Evolutionary conservation across 306 rosid genomes (phyloP).

Genomic region (Quercus mongolica): DNA sequence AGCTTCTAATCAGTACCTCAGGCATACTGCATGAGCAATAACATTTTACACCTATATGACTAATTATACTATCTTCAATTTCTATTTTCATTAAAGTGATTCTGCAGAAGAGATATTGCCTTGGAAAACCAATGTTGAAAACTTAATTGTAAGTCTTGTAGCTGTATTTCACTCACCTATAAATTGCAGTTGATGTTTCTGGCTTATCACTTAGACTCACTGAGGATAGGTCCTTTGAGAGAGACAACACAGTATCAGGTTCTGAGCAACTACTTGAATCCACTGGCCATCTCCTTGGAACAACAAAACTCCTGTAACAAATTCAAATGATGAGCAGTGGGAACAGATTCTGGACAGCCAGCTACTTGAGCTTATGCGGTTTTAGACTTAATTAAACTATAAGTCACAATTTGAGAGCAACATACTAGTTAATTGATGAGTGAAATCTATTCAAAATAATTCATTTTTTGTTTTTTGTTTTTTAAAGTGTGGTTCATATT

Average conservation of each 20-base stretch:
- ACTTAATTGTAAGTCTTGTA: neutral
- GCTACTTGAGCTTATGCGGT: no score
- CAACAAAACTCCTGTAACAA: slow-evolving; percentile 12
- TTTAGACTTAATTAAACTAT: no score
- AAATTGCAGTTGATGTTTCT: slow-evolving; percentile 7
- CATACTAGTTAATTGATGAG: no score
- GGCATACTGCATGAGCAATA: no score
- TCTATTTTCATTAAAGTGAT: neutral
- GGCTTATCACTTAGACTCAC: slow-evolving; percentile 5
- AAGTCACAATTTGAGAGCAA: no score
- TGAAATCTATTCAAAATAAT: no score
- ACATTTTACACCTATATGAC: no score
- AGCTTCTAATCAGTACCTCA: no score
- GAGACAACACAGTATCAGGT: neutral
- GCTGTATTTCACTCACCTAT: slow-evolving; percentile 11
- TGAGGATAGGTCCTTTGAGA: slow-evolving; percentile 16
- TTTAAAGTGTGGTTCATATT: no score
- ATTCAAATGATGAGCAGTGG: neutral
- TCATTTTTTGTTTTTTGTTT: no score
- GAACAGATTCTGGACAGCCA: neutral
- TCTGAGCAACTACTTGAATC: neutral
- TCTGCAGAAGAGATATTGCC: neutral
- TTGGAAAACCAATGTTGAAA: neutral
- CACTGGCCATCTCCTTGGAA: slow-evolving; percentile 42
- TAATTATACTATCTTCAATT: neutral